Evolutionary conservation across 2,329 filamentous ascomycete genomes (phyloP).

Genomic region (Penicillium sp.): DNA sequence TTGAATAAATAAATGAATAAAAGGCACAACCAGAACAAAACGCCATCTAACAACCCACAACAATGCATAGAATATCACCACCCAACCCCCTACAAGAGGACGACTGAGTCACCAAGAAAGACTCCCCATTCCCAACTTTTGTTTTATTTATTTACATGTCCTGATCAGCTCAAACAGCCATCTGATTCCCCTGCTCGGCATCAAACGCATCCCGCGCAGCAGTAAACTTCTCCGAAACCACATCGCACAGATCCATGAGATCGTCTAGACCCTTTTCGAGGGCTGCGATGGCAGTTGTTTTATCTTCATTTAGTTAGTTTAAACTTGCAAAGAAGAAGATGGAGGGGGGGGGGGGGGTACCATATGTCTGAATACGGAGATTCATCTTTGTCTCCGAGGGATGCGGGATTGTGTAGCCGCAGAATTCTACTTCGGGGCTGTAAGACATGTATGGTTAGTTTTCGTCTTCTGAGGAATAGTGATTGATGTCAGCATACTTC

Average conservation of each 20-base stretch:
- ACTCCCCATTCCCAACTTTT: not conserved
- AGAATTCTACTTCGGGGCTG: constrained; percentile 95
- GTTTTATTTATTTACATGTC: no score
- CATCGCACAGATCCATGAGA: constrained; percentile 86
- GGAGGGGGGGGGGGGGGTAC: constrained; percentile 46
- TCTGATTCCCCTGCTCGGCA: constrained; percentile 31
- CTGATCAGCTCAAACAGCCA: constrained; percentile 25
- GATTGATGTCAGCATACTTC: constrained; percentile 62
- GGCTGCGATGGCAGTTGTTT: constrained; percentile 73
- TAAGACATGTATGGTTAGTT: not conserved
- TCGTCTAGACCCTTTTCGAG: constrained; percentile 87
- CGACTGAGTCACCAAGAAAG: not conserved
- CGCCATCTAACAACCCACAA: constrained; percentile 2
- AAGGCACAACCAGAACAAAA: not conserved
- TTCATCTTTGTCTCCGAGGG: constrained; percentile 97
- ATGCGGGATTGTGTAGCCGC: constrained; percentile 95
- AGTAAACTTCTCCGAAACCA: constrained; percentile 86
- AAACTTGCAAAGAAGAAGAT: no score
- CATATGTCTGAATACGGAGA: constrained; percentile 92
- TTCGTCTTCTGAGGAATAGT: not conserved
- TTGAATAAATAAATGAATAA: not conserved
- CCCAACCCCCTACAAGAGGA: no score
- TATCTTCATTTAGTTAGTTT: constrained; percentile 49
- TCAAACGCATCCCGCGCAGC: constrained; percentile 61
- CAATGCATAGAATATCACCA: not conserved